Evolutionary conservation across 495 filamentous ascomycete genomes (phyloP).

Genomic region (Tuber melanosporum): DNA sequence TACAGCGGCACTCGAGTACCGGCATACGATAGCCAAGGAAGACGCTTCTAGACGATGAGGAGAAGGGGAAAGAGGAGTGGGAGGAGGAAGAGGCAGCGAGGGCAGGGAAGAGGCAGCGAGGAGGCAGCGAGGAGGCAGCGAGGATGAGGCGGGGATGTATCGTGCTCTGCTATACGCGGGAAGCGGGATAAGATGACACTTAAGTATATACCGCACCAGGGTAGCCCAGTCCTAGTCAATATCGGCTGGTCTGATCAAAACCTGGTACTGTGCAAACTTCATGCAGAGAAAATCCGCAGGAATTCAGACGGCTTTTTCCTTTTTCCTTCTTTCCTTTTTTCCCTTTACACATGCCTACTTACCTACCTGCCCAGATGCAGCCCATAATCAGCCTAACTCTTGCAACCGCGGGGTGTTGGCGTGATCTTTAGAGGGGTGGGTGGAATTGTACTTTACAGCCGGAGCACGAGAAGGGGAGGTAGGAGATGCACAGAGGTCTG

Average conservation of each 20-base stretch:
- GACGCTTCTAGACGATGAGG: background rate
- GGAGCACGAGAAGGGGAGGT: background rate
- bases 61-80: background rate
- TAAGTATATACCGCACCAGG: slow-evolving; percentile 1
- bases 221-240: background rate
- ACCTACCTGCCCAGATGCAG: background rate
- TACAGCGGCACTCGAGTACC: no score
- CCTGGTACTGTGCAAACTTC: background rate
- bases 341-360: background rate
- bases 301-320: background rate
- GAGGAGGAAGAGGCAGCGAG: background rate
- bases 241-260: background rate
- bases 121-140: background rate
- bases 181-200: background rate
- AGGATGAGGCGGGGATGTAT: background rate
- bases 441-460: background rate
- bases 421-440: background rate
- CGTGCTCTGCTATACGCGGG: background rate
- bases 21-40: background rate
- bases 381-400: background rate
- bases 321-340: background rate
- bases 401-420: background rate
- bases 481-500: background rate
- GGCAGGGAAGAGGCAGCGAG: background rate
- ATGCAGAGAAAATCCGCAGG: slow-evolving; percentile 1